Evolutionary conservation across 495 filamentous ascomycete species (phyloP), one percentile per base, ranked within the genome.

Genomic region (Hypomontagnella monticulosa): DNA sequence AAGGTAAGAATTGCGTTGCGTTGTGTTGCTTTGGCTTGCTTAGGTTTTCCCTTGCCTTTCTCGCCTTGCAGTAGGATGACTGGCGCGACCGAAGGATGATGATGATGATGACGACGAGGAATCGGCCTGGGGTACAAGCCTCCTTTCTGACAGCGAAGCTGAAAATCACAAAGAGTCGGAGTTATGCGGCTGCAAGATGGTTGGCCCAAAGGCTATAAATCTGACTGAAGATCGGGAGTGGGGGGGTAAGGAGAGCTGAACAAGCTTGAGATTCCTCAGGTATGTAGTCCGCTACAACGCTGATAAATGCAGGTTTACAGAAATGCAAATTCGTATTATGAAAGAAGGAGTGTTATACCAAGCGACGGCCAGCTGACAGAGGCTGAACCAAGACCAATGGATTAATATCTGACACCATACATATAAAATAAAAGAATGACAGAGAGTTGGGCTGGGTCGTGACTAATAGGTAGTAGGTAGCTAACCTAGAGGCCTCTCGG

Each of bases 211-310:
- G 42, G 43, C 51, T 60, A 48, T 27, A 57, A 67, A 44, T 52
- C 47, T 62, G 58, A 62, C 57, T 27, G 3, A 14, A 57, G 64
- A 58, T 53, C 40, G 64, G 41, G 52, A 30, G 12, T 46, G 53
- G 52, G 57, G 53, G 52, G 53, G 33, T 8, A 19, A 27, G 11
- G 53, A 47, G 11, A 53, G 64, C 64, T 67, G 64, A 67, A 57
- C 23, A 19, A 50, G 23, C 23, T 6, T 27, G 23, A 27, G 23
- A 6, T 27, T 27, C 23, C 23, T 27, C 2, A 27, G 6, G 23
- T n/a, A n/a, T n/a, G 23, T 27, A 27, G 23, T 27, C 23, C 23
- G 23, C 23, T 27, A 27, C 23, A 27, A 27, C 23, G 23, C 23
- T 27, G 6, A 27, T 27, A 27, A 27, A 27, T 27, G 23, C 23